phyloP scores from a whole-genome alignment of 352 stramenopile species.

The Pythium sp. region DNA sequence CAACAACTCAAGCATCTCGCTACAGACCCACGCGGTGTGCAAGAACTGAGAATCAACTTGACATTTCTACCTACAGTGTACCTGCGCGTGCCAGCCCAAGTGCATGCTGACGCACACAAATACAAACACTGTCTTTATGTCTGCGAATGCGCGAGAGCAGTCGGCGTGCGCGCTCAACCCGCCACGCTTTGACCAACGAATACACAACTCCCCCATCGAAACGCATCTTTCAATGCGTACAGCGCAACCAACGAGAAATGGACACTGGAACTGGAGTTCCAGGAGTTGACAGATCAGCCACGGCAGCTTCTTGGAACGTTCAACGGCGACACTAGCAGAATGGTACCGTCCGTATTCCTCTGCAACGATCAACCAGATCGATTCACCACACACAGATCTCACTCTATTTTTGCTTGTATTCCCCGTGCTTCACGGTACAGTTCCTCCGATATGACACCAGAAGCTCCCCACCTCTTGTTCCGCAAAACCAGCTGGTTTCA shows the following conservation, averaged over 20 bases:
- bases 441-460: neutral
- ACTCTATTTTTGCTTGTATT: neutral
- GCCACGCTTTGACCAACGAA: neutral
- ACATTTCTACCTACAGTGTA: constrained; percentile 2
- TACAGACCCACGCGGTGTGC: neutral
- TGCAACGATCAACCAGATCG: neutral
- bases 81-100: neutral
- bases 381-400: neutral
- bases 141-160: neutral
- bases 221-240: constrained; percentile 3
- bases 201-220: constrained; percentile 1
- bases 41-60: neutral
- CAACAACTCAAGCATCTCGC: neutral
- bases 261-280: neutral
- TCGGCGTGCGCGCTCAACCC: neutral
- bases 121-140: neutral
- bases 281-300: constrained; percentile 11
- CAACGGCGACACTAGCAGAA: neutral
- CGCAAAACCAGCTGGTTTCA: neutral
- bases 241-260: neutral
- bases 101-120: neutral
- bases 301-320: constrained; percentile 7
- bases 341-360: constrained; percentile 9
- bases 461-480: constrained; percentile 1
- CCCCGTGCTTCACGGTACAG: neutral